phyloP scores from a whole-genome alignment of 1,139 yeast genomes.

The Debaryomyces udenii region DNA sequence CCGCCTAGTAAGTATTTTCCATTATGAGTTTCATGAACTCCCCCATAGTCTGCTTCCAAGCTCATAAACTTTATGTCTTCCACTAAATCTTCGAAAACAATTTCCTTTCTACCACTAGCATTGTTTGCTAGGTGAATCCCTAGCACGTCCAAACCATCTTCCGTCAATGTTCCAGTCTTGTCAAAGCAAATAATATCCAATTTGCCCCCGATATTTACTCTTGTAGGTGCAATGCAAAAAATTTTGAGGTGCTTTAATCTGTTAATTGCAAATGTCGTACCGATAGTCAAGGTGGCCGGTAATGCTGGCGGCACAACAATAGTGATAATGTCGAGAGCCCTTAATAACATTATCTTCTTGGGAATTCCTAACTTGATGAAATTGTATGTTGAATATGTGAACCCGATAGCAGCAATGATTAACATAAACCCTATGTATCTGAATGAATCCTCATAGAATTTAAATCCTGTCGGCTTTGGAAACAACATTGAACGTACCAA shows the following conservation, averaged over 20 bases:
- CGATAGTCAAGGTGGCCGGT: slow-evolving; percentile 96
- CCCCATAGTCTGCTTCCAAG: slow-evolving; percentile 3
- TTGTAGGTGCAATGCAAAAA: slow-evolving; percentile 89
- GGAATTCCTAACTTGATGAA: slow-evolving; percentile 78
- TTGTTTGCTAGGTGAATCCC: slow-evolving; percentile 74
- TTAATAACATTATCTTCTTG: slow-evolving; percentile 67
- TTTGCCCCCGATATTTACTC: slow-evolving; percentile 94
- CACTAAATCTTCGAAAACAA: slow-evolving; percentile 51
- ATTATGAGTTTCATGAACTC: slow-evolving; percentile 31
- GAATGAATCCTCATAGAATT: slow-evolving; percentile 91
- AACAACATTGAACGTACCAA: slow-evolving; percentile 92
- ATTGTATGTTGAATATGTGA: slow-evolving; percentile 78
- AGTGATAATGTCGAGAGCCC: slow-evolving; percentile 92
- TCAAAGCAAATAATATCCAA: slow-evolving; percentile 90
- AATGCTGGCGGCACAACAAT: slow-evolving; percentile 98
- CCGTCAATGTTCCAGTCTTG: slow-evolving; percentile 96
- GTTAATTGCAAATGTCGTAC: slow-evolving; percentile 87
- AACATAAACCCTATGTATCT: slow-evolving; percentile 96
- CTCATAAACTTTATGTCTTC: slow-evolving; percentile 31
- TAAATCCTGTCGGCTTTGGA: slow-evolving; percentile 93
- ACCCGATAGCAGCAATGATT: slow-evolving; percentile 80
- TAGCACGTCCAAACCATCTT: slow-evolving; percentile 90
- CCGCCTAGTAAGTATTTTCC: slow-evolving; percentile 47
- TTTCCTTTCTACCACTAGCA: slow-evolving; percentile 54
- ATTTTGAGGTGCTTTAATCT: slow-evolving; percentile 67